Evolutionary conservation across 495 filamentous ascomycete species (phyloP), one percentile per base, ranked within the genome.

Genomic region (Jackrogersella minutella): DNA sequence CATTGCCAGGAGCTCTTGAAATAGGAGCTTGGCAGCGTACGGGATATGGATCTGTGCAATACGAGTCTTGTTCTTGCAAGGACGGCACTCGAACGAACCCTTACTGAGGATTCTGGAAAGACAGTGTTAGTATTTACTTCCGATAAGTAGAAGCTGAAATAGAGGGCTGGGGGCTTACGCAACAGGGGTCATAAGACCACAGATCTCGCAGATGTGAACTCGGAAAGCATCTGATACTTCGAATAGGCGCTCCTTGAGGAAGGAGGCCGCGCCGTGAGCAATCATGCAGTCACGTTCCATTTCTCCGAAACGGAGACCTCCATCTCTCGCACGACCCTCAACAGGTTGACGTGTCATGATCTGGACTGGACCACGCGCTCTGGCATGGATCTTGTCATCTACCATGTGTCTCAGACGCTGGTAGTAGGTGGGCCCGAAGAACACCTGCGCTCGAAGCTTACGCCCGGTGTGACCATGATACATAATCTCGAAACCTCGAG

Each of bases 201-300:
- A 99, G 73, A 97, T 95, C 77, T 99, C 95, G 79, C 95, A 99
- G 63, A 99, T 90, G 76, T 99, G 96, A 52, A 99, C 96, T 69
- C 93, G 83, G 86, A 97, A 98, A n/a, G 95, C 93, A 79, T 99
- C 95, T 58, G 90, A 93, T 40, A 98, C 96, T 76, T 97, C 93
- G 69, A 99, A 97, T 64, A 99, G 81, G 64, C 94, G 84, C 84
- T 99, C 95, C 82, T 97, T 97, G 75, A 99, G 81, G 86, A 99
- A 98, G 3, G 93, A 88, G 64, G 91, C 93, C 24, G 95, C 95
- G 74, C 95, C 95, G 78, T 99, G 96, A 26, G 96, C 90, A 78
- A 99, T 98, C 96, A 99, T 98, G 80, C 95, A 99, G 86, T 99
- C 95, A 77, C 95, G 93, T 80, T 99, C 95, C 95, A 99, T 99